Base-by-base conservation (phyloP, 2,329 filamentous ascomycete genomes). In the Aspergillus sp. region DNA sequence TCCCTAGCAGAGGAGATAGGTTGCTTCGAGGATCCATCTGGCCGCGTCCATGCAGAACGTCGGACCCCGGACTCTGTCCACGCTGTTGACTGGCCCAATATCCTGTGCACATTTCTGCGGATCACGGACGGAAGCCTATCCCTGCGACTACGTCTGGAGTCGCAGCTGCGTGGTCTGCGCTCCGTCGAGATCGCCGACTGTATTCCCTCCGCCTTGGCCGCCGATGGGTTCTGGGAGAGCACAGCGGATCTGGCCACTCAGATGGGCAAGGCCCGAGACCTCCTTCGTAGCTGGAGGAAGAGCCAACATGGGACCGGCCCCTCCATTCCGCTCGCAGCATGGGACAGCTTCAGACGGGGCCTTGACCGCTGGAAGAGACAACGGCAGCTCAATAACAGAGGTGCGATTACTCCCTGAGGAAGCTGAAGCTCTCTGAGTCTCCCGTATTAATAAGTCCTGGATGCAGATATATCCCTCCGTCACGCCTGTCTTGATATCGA, bases 251-350 rank as follows among this genome's bases (percentile, higher is more conserved):
- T 55, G 24, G 53, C 18, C 2, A 12, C 39, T 4, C 53, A 55
- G 18, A 55, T 55, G 43, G 22, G 53, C 22, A 48, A 55, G 26
- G 53, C 53, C 32, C 13, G 53, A n/a, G 53, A 55, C 5, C 53
- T 55, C 3, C 53, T 55, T 20, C 53, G n/a, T 1, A 44, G 36
- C 13, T 55, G 53, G 53, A 30, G 53, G 18, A 55, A 55, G 26
- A 50, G 36, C 13, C 7, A 55, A 22, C 22, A 17, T 3, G 53
- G 45, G 6, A 17, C 45, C 2, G 53, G 45, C 3, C 15, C 53
- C 22, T 20, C 13, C 15, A 22, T 55, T 6, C 17, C 53, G 2
- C 12, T 55, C 5, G 17, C 20, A 7, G 44, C 36, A 3, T 55
- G 53, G 53, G 45, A 55, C 4, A 32, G 44, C 11, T 49, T 49